Evolutionary conservation across 2,329 filamentous ascomycete genomes (phyloP).

Genomic region (Ilyonectria sp.): DNA sequence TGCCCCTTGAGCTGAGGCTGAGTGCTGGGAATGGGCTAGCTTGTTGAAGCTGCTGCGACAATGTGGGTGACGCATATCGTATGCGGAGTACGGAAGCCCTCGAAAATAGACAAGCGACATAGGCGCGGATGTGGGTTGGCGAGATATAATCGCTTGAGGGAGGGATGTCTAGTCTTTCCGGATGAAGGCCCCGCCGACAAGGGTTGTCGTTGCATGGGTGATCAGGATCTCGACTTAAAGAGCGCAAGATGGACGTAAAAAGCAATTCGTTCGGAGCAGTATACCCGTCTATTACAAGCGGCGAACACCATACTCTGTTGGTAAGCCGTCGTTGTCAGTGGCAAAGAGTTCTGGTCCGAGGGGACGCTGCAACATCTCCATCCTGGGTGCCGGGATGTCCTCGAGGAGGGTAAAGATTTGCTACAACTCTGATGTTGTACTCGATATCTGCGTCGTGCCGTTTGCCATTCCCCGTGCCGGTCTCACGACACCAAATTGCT

Average conservation of each 20-base stretch:
- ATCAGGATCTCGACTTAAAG: not conserved
- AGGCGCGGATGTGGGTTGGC: not conserved
- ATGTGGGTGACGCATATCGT: not conserved
- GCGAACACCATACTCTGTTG: not conserved
- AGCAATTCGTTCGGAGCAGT: not conserved
- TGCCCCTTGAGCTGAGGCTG: constrained; percentile 28
- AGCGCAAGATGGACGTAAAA: not conserved
- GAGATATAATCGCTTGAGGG: not conserved
- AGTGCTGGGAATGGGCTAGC: constrained; percentile 6
- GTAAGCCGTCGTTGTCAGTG: not conserved
- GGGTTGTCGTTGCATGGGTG: constrained; percentile 7
- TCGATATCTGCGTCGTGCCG: no score
- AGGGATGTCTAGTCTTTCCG: not conserved
- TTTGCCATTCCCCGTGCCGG: not conserved
- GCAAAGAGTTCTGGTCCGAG: not conserved
- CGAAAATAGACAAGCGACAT: not conserved
- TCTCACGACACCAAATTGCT: not conserved
- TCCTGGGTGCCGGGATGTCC: not conserved
- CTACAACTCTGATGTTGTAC: not conserved
- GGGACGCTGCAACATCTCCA: not conserved
- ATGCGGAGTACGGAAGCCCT: not conserved
- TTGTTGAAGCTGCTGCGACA: constrained; percentile 3
- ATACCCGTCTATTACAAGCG: not conserved
- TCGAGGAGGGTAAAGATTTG: not conserved
- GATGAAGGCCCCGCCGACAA: not conserved